Base-by-base conservation (phyloP, 768 basidiomycete genomes). In the Suillus lakei region DNA sequence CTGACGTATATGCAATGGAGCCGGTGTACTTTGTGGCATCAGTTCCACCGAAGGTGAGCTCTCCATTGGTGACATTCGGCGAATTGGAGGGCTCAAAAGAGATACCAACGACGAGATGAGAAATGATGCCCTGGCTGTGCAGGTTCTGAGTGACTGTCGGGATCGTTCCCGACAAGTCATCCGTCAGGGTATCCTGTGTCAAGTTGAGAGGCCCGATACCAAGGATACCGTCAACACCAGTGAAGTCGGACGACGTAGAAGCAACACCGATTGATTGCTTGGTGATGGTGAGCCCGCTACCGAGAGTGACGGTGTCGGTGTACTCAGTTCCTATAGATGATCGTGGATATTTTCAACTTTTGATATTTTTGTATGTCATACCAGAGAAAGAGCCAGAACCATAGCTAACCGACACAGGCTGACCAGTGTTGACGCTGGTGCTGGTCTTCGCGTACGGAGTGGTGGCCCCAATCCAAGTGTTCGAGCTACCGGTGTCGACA, bases 201-300 rank as follows among this genome's bases (percentile, higher is more conserved):
- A 91, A 79, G 62, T 76, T 81, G 18, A 77, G 75, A 23, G 90
- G 90, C 28, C 90, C 90, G 65, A 91, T 83, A 16, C 89, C 89
- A 28, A 91, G 69, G 66, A 91, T 89, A 13, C 89, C 89, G 69
- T 91, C 90, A 30, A 85, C 80, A 43, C 82, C 84, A 0, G 64
- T 34, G 70, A 86, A 84, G 32, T 77, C 89, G 2, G 55, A n/a
- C 0, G 84, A 79, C 0, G 21, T 71, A 4, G 78, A 74, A 21
- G 89, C 88, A 60, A 86, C 88, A 68, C 90, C 90, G 58, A 91
- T 89, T 12, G 87, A 89, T 70, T 91, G 90, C 7, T 73, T 63
- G 18, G 76, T 62, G 62, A 91, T 84, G 56, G 80, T 79, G 34
- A 90, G 81, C 36, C 81, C 82, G 26, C 75, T 61, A n/a, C 82